These are phyloP conservation scores for Aureobasidium pullulans DNA, from an alignment of 2,329 filamentous ascomycete genomes.

Conservation along the genomic window DNA sequence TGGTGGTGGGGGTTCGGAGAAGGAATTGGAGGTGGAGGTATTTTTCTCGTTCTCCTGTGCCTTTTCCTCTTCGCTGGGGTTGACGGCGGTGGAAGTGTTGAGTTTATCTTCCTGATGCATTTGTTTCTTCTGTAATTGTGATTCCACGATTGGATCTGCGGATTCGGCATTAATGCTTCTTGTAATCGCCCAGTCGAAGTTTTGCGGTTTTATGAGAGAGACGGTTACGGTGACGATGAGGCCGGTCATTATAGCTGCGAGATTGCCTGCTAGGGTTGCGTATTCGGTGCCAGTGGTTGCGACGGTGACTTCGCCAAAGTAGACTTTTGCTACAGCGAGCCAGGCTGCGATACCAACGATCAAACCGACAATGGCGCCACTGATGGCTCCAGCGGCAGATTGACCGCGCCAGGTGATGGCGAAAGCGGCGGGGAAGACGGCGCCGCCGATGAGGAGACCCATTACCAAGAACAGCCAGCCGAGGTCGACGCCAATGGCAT, in stretches of 20 bases:
- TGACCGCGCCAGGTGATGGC: conserved; percentile 32
- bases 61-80: neutral
- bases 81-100: neutral
- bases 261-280: conserved; percentile 32
- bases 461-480: conserved; percentile 36
- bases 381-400: conserved; percentile 27
- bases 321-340: conserved; percentile 28
- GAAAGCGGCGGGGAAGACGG: conserved; percentile 29
- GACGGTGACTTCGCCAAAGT: conserved; percentile 33
- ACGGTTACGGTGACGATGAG: conserved; percentile 23
- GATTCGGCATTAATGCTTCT: conserved; percentile 29
- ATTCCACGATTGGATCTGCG: conserved; percentile 14
- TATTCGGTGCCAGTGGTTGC: conserved; percentile 32
- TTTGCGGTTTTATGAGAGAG: conserved; percentile 30
- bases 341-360: conserved; percentile 31
- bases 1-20: neutral
- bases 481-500: conserved; percentile 32
- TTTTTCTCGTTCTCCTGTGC: neutral
- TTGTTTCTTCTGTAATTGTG: conserved; percentile 18
- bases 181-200: conserved; percentile 35
- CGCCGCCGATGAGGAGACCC: conserved; percentile 36
- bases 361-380: conserved; percentile 27
- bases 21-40: neutral
- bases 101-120: conserved; percentile 29
- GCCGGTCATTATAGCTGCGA: conserved; percentile 27